phyloP scores from a whole-genome alignment of 129 eudicot species.

The Scalesia atractyloides region DNA sequence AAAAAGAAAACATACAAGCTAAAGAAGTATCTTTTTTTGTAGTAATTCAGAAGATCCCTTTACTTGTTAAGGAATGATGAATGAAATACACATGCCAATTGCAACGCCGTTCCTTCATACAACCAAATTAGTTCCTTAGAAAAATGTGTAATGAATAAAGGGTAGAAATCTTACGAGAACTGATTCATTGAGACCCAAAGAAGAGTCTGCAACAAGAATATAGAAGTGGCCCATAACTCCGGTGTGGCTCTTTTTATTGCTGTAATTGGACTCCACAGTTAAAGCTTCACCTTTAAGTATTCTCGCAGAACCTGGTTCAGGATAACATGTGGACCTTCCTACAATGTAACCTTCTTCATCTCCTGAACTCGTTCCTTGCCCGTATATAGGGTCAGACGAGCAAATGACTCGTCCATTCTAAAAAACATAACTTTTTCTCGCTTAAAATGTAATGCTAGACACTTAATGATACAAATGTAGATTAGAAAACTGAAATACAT shows the following conservation, averaged over 20 bases:
- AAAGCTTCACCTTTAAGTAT: conserved; percentile 56
- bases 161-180: conserved; percentile 43
- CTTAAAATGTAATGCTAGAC: background rate
- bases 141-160: background rate
- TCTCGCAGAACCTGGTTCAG: conserved; percentile 62
- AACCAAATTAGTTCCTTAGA: conserved; percentile 5
- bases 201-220: conserved; percentile 61
- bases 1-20: too few species aligned
- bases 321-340: conserved; percentile 91
- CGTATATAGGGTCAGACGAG: conserved; percentile 64
- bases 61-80: too few species aligned
- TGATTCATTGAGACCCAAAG: conserved; percentile 19
- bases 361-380: conserved; percentile 68
- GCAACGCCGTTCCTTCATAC: background rate
- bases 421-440: background rate
- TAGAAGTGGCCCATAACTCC: conserved; percentile 93
- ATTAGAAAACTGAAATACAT: background rate
- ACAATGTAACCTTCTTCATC: conserved; percentile 85
- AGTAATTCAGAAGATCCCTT: too few species aligned
- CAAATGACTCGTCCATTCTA: conserved; percentile 78
- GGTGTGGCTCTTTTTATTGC: conserved; percentile 50
- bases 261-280: conserved; percentile 66
- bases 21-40: too few species aligned
- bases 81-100: too few species aligned
- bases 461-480: background rate